Conservation (phyloP, 1,284 basidiomycete genomes). For the Singerocomus inundabilis region DNA sequence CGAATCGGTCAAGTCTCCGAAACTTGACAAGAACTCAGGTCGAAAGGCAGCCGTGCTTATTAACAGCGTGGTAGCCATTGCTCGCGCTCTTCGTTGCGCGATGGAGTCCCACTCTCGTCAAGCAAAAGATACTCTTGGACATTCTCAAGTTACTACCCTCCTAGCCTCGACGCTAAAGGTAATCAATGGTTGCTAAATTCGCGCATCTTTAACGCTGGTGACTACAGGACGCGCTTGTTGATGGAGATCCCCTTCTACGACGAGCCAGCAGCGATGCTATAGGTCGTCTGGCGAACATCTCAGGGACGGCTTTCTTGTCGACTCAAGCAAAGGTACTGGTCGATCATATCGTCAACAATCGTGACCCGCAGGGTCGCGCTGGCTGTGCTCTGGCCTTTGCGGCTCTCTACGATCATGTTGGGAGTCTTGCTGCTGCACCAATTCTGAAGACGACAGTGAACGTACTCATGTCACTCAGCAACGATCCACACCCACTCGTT, state of each 20-base stretch:
- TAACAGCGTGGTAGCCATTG: constrained; percentile 81
- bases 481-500: constrained; percentile 95
- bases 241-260: constrained; percentile 78
- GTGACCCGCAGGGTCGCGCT: constrained; percentile 89
- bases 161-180: constrained; percentile 82
- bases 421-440: constrained; percentile 90
- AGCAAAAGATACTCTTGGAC: constrained; percentile 69
- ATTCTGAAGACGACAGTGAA: constrained; percentile 96
- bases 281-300: constrained; percentile 83
- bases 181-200: constrained; percentile 16
- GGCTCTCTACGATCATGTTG: constrained; percentile 91
- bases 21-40: constrained; percentile 86
- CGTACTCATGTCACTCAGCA: constrained; percentile 92
- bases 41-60: constrained; percentile 85
- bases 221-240: constrained; percentile 73
- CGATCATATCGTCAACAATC: constrained; percentile 95
- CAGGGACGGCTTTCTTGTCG: constrained; percentile 84
- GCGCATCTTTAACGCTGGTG: constrained; percentile 4
- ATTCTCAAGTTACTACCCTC: constrained; percentile 62
- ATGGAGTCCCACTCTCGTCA: constrained; percentile 53
- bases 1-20: constrained; percentile 70
- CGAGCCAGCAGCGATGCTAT: constrained; percentile 87
- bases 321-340: constrained; percentile 90
- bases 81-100: constrained; percentile 69
- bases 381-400: constrained; percentile 95